Base-by-base conservation (phyloP, 495 filamentous ascomycete species). In the Darksidea phi region DNA sequence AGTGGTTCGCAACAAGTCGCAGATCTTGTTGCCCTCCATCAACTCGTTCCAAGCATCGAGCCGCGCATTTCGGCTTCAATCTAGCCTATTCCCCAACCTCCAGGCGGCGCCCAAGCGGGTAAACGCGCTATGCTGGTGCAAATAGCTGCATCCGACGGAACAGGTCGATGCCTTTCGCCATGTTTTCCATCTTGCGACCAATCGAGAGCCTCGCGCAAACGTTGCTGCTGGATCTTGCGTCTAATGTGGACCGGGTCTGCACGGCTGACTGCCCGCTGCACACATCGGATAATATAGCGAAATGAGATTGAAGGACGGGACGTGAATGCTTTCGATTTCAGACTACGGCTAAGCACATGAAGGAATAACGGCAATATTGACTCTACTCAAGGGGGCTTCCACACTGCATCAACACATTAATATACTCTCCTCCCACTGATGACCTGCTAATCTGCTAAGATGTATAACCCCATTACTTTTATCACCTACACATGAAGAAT, bases 351-450 rank as follows among this genome's bases (percentile, higher is more conserved):
- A 63, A 57, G 1, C 13, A 57, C 60, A 57, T 55, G 43, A 43
- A 43, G 13, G 36, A 34, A 61, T 26, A 53, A 63, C 17, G 54
- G 37, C 49, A 64, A 64, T 64, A 64, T 54, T 37, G 52, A 64
- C 52, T 59, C 55, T 68, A 64, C 51, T 37, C 55, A 48, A 50
- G 46, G 52, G 61, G 54, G 48, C 37, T 42, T 53, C 48, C 28
- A 57, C 38, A 52, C 52, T 43, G 50, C 43, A 38, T 38, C 52
- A 52, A 60, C 50, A 53, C 51, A 67, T 63, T 67, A 67, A 57
- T 59, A 56, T 63, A 41, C 49, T 21, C 52, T 48, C 32, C 51
- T 60, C 47, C 57, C n/a, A 41, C 52, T 28, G 41, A 56, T 43
- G 58, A 58, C 20, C 26, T 64, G 51, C 36, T 61, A 53, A 58